Evolutionary conservation across 1,284 basidiomycete genomes (phyloP).

Genomic region (Ceratobasidium sp.): DNA sequence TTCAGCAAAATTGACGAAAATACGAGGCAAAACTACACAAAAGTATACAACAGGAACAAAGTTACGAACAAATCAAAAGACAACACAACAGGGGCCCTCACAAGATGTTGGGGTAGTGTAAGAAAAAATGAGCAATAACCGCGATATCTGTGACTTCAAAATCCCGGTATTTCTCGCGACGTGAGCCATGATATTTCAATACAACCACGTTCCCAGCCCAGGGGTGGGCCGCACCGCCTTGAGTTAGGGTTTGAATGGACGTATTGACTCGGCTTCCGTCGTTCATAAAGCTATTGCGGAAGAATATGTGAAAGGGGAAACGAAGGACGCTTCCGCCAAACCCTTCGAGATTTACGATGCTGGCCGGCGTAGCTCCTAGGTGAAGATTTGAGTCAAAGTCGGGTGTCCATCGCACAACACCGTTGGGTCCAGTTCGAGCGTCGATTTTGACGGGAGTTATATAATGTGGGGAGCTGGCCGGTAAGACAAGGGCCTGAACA

Average conservation of each 20-base stretch:
- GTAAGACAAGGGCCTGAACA: slow-evolving; percentile 32
- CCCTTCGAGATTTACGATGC: slow-evolving; percentile 45
- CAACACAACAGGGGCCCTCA: neutral
- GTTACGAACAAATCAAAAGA: neutral
- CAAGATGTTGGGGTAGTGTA: slow-evolving; percentile 37
- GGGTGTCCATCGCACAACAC: slow-evolving; percentile 27
- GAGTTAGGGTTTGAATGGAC: slow-evolving; percentile 33
- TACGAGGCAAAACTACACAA: neutral
- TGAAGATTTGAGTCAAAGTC: slow-evolving; percentile 21
- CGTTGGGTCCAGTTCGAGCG: slow-evolving; percentile 18
- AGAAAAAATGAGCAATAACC: slow-evolving; percentile 30
- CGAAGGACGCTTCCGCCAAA: slow-evolving; percentile 48
- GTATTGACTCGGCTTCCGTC: slow-evolving; percentile 46
- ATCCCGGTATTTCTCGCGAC: slow-evolving; percentile 40
- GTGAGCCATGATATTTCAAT: slow-evolving; percentile 33
- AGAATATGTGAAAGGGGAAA: slow-evolving; percentile 50
- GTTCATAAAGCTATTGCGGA: slow-evolving; percentile 47
- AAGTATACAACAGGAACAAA: neutral
- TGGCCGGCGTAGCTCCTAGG: slow-evolving; percentile 25
- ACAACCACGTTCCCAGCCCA: slow-evolving; percentile 48
- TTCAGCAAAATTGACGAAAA: neutral
- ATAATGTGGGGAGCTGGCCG: slow-evolving; percentile 23
- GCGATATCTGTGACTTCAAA: slow-evolving; percentile 34
- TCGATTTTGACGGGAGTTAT: slow-evolving; percentile 17
- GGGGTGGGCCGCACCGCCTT: slow-evolving; percentile 38